Evolutionary conservation across 768 basidiomycete species (phyloP).

Genomic region (Fomitopsis pulvina): DNA sequence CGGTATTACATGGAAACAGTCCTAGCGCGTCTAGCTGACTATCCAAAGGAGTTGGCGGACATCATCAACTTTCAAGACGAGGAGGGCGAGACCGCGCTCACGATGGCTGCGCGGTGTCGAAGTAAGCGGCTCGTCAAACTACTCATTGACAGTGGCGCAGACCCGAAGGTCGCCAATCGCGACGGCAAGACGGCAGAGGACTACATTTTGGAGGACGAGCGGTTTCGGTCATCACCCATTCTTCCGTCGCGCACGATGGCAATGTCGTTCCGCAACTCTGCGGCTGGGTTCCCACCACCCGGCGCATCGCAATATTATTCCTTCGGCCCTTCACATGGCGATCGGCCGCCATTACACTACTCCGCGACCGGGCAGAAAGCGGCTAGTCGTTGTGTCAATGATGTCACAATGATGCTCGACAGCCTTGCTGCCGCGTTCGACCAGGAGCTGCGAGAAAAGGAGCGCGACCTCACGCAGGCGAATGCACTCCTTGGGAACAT

Average conservation of each 20-base stretch:
- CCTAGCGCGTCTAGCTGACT: constrained; percentile 79
- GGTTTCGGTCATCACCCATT: constrained; percentile 87
- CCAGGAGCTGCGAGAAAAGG: constrained; percentile 85
- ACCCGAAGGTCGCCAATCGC: constrained; percentile 89
- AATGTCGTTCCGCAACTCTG: constrained; percentile 72
- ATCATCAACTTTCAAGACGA: constrained; percentile 99
- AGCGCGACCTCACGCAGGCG: constrained; percentile 86
- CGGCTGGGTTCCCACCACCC: constrained; percentile 48
- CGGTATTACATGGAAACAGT: constrained; percentile 99
- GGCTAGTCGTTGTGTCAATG: constrained; percentile 77
- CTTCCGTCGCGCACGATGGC: constrained; percentile 58
- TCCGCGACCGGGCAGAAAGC: constrained; percentile 83
- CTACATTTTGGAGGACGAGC: constrained; percentile 97
- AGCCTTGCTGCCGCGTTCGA: constrained; percentile 87
- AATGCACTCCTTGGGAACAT: constrained; percentile 81
- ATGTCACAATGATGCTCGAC: constrained; percentile 82
- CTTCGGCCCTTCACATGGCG: constrained; percentile 46
- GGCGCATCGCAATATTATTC: constrained; percentile 34
- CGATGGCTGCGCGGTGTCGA: constrained; percentile 91
- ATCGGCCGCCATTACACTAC: constrained; percentile 73
- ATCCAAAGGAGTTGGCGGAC: constrained; percentile 92
- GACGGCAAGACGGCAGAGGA: constrained; percentile 98
- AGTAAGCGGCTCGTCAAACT: constrained; percentile 94
- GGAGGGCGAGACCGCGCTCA: constrained; percentile 96
- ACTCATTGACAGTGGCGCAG: constrained; percentile 92